Base-by-base conservation (phyloP, 176 grass and related monocot species). In the Alopecurus myosuroides region DNA sequence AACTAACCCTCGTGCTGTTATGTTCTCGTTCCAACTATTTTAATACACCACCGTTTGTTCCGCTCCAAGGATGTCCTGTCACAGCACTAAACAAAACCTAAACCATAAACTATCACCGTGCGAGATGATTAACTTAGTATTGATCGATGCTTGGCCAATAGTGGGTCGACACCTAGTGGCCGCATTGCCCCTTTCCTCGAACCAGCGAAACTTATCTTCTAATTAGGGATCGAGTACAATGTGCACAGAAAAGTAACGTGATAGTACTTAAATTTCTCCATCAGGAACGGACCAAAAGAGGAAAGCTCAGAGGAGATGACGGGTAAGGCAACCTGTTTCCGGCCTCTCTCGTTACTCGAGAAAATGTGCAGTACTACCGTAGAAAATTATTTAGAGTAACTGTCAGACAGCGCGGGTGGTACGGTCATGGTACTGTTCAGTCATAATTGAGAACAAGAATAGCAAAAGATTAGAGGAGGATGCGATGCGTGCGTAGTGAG, bases 261-360 rank as follows among this genome's bases (percentile, higher is more conserved):
- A 57, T 19, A n/a, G n/a, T n/a, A 13, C 45, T 56, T 36, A 34
- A 74, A 31, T 74, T 44, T 74, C 45, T 77, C 45, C 45, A 66
- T 66, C 37, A 64, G 73, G 29, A 83, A 66, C 66, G 19, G 12
- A 79, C 80, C 88, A 74, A 87, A 87, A 79, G 4, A 79, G 84
- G 84, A 90, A 90, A 90, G 84, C 37, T 67, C 74, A 31, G 3
- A 65, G 65, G 72, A 82, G 73, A 40, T 10, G 51, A 75, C 9
- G 9, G 45, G 72, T 50, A 75, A 34, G 45, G 26, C 45, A 33
- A 75, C 15, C 71, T 51, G 70, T 74, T 74, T 48, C 14, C 3
- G 70, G 70, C 23, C 70, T 20, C 26, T 74, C 70, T 49, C 45
- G 26, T 28, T 28, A 20, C 41, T 74, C 42, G 28, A 31, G 42